Evolutionary conservation across 2,329 filamentous ascomycete genomes (phyloP).

Genomic region (Fusarium irregulare): DNA sequence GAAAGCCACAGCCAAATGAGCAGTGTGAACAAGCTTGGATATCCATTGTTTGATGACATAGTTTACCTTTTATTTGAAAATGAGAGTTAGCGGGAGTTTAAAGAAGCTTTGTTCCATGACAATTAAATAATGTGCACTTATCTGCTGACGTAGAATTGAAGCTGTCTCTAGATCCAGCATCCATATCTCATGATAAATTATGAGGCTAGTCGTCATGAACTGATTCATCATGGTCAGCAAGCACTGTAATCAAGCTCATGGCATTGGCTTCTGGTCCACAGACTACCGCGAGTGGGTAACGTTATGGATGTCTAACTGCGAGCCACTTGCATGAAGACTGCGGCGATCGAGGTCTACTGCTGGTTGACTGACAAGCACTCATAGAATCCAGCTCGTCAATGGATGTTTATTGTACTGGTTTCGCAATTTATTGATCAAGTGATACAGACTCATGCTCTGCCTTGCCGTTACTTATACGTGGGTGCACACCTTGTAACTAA

Average conservation of each 20-base stretch:
- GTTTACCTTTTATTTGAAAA: slow-evolving; percentile 7
- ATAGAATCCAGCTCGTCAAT: neutral
- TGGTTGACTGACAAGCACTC: neutral
- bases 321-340: neutral
- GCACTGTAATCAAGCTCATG: slow-evolving; percentile 8
- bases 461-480: neutral
- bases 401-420: neutral
- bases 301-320: neutral
- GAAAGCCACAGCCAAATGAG: neutral
- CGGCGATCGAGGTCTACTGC: neutral
- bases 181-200: neutral
- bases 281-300: slow-evolving; percentile 1
- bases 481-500: neutral
- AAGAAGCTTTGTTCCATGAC: slow-evolving; percentile 14
- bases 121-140: neutral
- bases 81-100: slow-evolving; percentile 34
- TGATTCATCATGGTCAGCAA: slow-evolving; percentile 29
- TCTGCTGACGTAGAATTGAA: neutral
- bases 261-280: slow-evolving; percentile 21
- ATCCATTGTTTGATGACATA: slow-evolving; percentile 1
- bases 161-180: neutral
- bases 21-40: neutral
- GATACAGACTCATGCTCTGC: neutral
- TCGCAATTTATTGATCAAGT: neutral
- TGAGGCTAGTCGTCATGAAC: neutral